phyloP scores from a whole-genome alignment of 2,329 filamentous ascomycete genomes.

The Beauveria caledonica region DNA sequence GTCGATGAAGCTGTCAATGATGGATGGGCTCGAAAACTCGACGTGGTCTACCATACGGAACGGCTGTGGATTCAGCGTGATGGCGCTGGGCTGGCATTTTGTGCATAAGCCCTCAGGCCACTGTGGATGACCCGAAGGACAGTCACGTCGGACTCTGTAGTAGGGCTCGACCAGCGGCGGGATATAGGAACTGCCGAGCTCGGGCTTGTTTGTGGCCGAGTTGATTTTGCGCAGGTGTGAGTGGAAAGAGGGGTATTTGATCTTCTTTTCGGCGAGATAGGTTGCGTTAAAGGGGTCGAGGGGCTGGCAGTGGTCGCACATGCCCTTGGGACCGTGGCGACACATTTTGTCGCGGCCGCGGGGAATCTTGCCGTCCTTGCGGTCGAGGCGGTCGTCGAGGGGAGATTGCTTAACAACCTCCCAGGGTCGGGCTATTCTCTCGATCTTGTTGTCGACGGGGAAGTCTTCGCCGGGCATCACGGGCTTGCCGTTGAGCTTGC shows the following conservation, averaged over 20 bases:
- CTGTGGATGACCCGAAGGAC: constrained; percentile 82
- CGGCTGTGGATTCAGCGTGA: constrained; percentile 84
- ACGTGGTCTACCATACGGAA: constrained; percentile 98
- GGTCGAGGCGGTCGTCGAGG: constrained; percentile 81
- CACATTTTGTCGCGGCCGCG: constrained; percentile 83
- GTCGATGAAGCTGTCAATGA: constrained; percentile 85
- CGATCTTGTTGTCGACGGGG: constrained; percentile 63
- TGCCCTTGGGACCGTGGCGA: constrained; percentile 89
- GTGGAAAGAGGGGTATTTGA: constrained; percentile 97
- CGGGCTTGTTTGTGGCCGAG: constrained; percentile 90
- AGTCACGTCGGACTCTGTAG: constrained; percentile 80
- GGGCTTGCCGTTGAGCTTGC: constrained; percentile 70
- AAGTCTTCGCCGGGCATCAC: constrained; percentile 61
- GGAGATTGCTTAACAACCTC: constrained; percentile 82
- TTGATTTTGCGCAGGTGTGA: constrained; percentile 92
- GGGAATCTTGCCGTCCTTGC: constrained; percentile 79
- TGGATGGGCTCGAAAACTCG: constrained; percentile 77
- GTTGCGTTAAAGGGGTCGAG: constrained; percentile 86
- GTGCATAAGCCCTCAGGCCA: constrained; percentile 97
- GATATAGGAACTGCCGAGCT: constrained; percentile 90
- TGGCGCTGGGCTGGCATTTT: constrained; percentile 95
- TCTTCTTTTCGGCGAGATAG: constrained; percentile 90
- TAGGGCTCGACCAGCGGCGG: constrained; percentile 89
- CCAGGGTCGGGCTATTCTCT: constrained; percentile 49
- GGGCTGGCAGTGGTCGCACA: constrained; percentile 99